Percentiles rank a stretch among this genome's conserved stretches.
phyloP scores from a whole-genome alignment of 257 asterid species.

The Forsythia viridissima region DNA sequence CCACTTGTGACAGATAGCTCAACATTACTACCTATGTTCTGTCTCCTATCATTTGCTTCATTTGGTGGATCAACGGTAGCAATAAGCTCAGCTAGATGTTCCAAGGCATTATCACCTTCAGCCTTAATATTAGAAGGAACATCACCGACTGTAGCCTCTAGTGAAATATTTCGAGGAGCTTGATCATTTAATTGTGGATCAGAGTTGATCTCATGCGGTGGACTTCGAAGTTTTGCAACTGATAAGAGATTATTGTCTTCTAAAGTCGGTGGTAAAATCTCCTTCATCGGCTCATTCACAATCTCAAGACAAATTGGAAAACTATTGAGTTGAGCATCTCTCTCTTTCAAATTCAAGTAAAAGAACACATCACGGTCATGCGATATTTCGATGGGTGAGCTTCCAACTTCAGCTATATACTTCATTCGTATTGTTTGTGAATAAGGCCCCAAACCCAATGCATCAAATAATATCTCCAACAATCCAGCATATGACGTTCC shows the following conservation, averaged over 20 bases:
- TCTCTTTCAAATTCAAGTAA: slow-evolving; percentile 5
- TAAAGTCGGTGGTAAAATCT: neutral
- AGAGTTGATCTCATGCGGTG: neutral
- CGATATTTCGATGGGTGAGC: neutral
- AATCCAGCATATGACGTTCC: slow-evolving; percentile 1
- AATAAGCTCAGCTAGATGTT: neutral
- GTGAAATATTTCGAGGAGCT: neutral
- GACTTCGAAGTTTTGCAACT: neutral
- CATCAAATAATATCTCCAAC: neutral
- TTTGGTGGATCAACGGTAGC: neutral
- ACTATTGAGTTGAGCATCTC: neutral
- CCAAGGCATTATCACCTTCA: neutral
- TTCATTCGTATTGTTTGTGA: neutral
- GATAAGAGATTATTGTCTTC: neutral
- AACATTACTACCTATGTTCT: neutral
- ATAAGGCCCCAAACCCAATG: neutral
- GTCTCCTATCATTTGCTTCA: neutral
- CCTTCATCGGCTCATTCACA: neutral
- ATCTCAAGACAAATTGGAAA: slow-evolving; percentile 5
- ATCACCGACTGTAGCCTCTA: neutral
- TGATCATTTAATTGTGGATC: neutral
- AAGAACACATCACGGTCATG: neutral
- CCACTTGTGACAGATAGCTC: neutral
- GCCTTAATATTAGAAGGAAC: neutral
- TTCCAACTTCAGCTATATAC: neutral